Conservation (phyloP, 2,329 filamentous ascomycete genomes). For the Paraconiothyrium sp. region DNA sequence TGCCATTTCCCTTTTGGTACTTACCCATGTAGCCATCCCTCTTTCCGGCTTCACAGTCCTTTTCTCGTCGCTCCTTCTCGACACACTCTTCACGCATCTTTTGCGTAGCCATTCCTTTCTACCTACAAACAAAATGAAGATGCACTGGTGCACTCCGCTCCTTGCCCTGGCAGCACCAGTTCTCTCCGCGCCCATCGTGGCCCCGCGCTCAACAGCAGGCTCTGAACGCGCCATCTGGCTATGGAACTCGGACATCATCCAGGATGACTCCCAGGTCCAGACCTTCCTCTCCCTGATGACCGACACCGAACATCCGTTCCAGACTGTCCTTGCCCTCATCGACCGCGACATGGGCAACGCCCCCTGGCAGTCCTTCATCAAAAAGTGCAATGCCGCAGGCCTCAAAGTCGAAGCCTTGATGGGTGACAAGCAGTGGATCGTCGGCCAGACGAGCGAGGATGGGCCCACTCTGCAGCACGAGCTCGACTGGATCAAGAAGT, state of each 20-base stretch:
- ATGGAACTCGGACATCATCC: slow-evolving; percentile 22
- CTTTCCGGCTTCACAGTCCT: slow-evolving; percentile 4
- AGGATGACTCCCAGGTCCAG: slow-evolving; percentile 9
- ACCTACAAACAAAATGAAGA: slow-evolving; percentile 9
- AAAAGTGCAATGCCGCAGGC: slow-evolving; percentile 20
- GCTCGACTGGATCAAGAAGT: slow-evolving; percentile 21
- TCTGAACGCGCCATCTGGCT: slow-evolving; percentile 22
- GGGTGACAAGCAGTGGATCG: slow-evolving; percentile 22
- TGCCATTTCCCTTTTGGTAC: background rate
- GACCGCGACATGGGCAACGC: slow-evolving; percentile 22
- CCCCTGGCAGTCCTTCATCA: slow-evolving; percentile 17
- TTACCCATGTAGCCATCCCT: slow-evolving; percentile 10
- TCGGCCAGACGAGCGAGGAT: slow-evolving; percentile 14
- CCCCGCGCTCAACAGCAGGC: background rate
- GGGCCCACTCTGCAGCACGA: slow-evolving; percentile 18
- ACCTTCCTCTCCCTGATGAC: slow-evolving; percentile 19
- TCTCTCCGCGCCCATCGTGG: slow-evolving; percentile 5
- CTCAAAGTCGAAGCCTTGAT: slow-evolving; percentile 21
- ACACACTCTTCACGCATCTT: slow-evolving; percentile 10
- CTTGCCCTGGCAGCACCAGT: slow-evolving; percentile 18
- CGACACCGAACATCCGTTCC: slow-evolving; percentile 9
- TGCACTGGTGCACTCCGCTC: slow-evolving; percentile 20
- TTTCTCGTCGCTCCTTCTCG: slow-evolving; percentile 8
- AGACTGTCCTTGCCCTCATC: slow-evolving; percentile 19
- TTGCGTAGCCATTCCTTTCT: slow-evolving; percentile 23